phyloP scores from a whole-genome alignment of 2,329 filamentous ascomycete species.

The Annulohypoxylon truncatum region DNA sequence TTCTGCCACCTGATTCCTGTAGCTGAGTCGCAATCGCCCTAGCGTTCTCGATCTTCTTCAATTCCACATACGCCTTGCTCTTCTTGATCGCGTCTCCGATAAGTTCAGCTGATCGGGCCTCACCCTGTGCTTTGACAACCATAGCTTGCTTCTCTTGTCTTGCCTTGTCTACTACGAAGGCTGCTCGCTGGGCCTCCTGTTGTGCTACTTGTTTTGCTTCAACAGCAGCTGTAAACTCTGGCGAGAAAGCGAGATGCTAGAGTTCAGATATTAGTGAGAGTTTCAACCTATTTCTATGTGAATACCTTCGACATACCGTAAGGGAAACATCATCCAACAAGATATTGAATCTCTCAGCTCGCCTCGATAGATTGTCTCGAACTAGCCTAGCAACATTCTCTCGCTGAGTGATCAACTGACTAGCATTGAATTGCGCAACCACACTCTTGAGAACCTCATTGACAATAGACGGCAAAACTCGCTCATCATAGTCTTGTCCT shows the following conservation, averaged over 20 bases:
- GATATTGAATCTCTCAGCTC: slow-evolving; percentile 97
- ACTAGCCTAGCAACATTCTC: slow-evolving; percentile 94
- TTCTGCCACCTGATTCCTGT: slow-evolving; percentile 86
- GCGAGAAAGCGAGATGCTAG: slow-evolving; percentile 78
- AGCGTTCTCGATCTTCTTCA: slow-evolving; percentile 98
- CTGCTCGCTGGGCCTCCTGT: slow-evolving; percentile 96
- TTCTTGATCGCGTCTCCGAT: slow-evolving; percentile 99
- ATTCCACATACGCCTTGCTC: slow-evolving; percentile 94
- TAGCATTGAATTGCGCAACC: slow-evolving; percentile 98
- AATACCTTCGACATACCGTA: slow-evolving; percentile 70
- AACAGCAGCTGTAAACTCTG: slow-evolving; percentile 78
- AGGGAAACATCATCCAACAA: slow-evolving; percentile 96
- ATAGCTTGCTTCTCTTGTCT: slow-evolving; percentile 99
- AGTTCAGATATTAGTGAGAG: slow-evolving; percentile 42
- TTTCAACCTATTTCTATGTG: neutral
- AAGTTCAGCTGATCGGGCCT: slow-evolving; percentile 95
- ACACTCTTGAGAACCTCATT: slow-evolving; percentile 99
- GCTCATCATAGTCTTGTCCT: slow-evolving; percentile 95
- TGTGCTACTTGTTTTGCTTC: slow-evolving; percentile 81
- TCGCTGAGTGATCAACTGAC: slow-evolving; percentile 97
- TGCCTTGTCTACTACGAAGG: slow-evolving; percentile 98
- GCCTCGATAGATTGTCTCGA: slow-evolving; percentile 88
- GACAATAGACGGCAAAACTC: slow-evolving; percentile 95
- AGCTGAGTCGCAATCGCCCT: slow-evolving; percentile 87
- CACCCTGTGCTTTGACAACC: slow-evolving; percentile 98